Evolutionary conservation across 2,329 filamentous ascomycete genomes (phyloP), one percentile per base, ranked within the genome.

Genomic region (Sporothrix pseudoabietina): DNA sequence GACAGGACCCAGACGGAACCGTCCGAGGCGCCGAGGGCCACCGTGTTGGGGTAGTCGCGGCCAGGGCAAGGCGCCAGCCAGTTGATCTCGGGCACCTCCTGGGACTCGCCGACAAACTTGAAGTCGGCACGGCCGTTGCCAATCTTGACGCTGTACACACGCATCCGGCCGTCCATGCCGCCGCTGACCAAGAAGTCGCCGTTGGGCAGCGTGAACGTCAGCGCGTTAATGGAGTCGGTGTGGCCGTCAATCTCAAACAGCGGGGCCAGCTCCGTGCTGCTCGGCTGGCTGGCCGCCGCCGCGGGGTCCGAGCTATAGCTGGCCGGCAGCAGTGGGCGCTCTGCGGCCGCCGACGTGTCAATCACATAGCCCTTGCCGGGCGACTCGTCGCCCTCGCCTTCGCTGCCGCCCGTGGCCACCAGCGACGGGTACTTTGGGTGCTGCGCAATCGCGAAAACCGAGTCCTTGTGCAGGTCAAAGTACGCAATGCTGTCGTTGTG

Each of bases 1-100:
- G 90, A 91, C 84, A 98, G 97, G 10, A 99, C 92, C 96, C 96
- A 99, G 57, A 98, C 94, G 70, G 91, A 94, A 72, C 96, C 96
- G 80, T 99, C 94, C 49, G 88, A 92, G 47, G 94, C 94, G 73
- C 96, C 96, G 8, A 99, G 84, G 0, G 96, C 96, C 75, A 99
- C 80, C 9, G 93, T 90, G 83, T 98, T 97, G 75, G 91, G 88
- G 80, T 93, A 89, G 6, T 85, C 83, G 14, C 89, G 82, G 75
- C 90, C 86, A 0, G 94, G 94, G 80, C 93, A 97, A 0, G 94
- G 83, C 0, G 86, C 83, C 47, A 98, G 82, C 94, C 95, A 99
- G 84, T 96, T 97, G 79, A 99, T 91, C 82, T 98, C 95, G 78
- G 97, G 92, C 10, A 98, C 95, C 81, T 99, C 96, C 79, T 94